Evolutionary conservation across 768 basidiomycete genomes (phyloP), one percentile per base, ranked within the genome.

Genomic region (Boletus rubroflammeus): DNA sequence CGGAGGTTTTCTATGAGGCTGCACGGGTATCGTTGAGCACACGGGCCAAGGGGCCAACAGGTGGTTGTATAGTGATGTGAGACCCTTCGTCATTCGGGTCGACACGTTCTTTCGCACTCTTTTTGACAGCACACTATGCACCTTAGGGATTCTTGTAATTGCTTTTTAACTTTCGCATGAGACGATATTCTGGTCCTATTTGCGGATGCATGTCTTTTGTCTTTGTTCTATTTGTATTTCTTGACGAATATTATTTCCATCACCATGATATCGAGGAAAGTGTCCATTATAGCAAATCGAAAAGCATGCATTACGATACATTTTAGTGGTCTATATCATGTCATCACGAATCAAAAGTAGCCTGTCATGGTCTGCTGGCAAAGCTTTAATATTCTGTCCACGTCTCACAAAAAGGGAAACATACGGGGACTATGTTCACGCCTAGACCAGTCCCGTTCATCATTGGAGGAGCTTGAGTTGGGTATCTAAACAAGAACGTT

Each of bases 1-100:
- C 83, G 28, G 95, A 98, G 67, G 93, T 95, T 9, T 94, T 98
- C 65, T 82, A 90, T 60, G 96, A 98, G 68, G 90, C 90, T 6
- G 92, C 91, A 0, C 83, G 91, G 3, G 90, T 93, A 11, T 90
- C 91, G 26, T 72, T 94, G 53, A 83, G 80, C 57, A 86, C 87
- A 23, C 80, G 86, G 41, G 72, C 85, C n/a, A 88, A 84, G 68
- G 84, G 85, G 8, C 68, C 85, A 32, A 79, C 79, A 40, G 67
- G 71, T 26, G 70, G 77, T 46, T 90, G 88, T 67, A 66, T 81
- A 50, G 69, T 88, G 57, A 80, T 84, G 81, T 88, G 76, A 81
- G 47, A 14, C 47, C 43, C 19, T 23, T 15, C 25, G 23, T 45
- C 25, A 2, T 36, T 51, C 2, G 43, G 47, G 43, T 35, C 35